phyloP scores from a whole-genome alignment of 306 rosid genomes.

The Citrullus amarus region DNA sequence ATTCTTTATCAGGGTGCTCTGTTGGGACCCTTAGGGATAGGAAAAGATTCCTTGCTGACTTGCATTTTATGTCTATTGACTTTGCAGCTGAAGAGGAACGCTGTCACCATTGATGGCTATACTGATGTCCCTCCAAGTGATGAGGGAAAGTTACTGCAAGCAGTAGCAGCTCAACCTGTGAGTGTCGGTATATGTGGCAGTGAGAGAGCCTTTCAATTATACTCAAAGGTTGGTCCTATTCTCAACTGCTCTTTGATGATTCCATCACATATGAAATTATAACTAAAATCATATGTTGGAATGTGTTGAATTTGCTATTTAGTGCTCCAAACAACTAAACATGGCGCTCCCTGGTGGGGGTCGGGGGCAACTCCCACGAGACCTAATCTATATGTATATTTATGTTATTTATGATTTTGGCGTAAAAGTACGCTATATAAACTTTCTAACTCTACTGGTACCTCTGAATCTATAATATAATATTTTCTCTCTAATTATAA shows the following conservation, averaged over 20 bases:
- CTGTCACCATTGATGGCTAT: constrained; percentile 76
- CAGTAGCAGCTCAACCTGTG: constrained; percentile 80
- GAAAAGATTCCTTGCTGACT: not conserved
- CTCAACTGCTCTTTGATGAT: not conserved
- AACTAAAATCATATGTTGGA: not conserved
- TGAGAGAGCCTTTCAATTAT: constrained; percentile 64
- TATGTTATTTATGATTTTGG: no score
- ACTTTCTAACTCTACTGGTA: no score
- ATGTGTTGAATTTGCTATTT: no score
- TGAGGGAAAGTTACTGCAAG: constrained; percentile 54
- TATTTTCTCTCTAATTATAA: no score
- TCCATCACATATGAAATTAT: not conserved
- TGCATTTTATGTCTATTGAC: not conserved
- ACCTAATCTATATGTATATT: no score
- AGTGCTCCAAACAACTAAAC: no score
- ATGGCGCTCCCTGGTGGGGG: no score
- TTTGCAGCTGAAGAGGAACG: constrained; percentile 51
- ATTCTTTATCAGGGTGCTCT: not conserved
- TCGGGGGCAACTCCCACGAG: no score
- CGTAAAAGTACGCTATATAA: no score
- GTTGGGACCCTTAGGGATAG: not conserved
- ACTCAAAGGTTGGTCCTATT: constrained; percentile 54
- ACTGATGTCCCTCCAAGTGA: constrained; percentile 38
- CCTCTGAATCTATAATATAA: no score
- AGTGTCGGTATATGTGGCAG: constrained; percentile 89